These are phyloP conservation scores for Leucocoprinus birnbaumii DNA, from an alignment of 768 basidiomycete genomes.

Conservation along the genomic window DNA sequence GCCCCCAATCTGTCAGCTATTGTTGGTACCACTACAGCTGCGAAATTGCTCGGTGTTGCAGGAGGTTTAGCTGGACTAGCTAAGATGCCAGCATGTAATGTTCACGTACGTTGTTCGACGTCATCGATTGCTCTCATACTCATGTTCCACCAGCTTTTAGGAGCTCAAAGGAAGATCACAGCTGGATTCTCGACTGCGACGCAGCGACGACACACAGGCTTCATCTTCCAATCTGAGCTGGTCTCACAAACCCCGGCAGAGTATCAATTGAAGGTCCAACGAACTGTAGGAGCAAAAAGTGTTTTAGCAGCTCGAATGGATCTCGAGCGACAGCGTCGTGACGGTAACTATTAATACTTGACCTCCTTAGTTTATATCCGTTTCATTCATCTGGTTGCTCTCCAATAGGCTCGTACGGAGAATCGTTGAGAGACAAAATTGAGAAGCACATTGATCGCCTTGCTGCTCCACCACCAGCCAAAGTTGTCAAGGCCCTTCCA, in stretches of 20 bases:
- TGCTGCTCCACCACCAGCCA: slow-evolving; percentile 90
- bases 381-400: slow-evolving; percentile 2
- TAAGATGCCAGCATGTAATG: slow-evolving; percentile 95
- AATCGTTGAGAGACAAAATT: slow-evolving; percentile 79
- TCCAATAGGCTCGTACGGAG: slow-evolving; percentile 70
- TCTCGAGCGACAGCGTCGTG: slow-evolving; percentile 76
- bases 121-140: neutral
- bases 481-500: slow-evolving; percentile 90
- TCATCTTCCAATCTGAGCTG: slow-evolving; percentile 92
- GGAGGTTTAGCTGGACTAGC: slow-evolving; percentile 88
- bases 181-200: slow-evolving; percentile 88
- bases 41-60: slow-evolving; percentile 95
- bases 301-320: slow-evolving; percentile 93
- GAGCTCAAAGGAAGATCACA: slow-evolving; percentile 89
- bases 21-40: slow-evolving; percentile 97
- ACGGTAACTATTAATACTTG: slow-evolving; percentile 51
- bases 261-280: slow-evolving; percentile 87
- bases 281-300: slow-evolving; percentile 91
- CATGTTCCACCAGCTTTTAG: slow-evolving; percentile 64
- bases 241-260: slow-evolving; percentile 85
- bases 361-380: neutral
- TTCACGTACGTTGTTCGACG: slow-evolving; percentile 61
- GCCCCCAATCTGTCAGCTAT: slow-evolving; percentile 98
- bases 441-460: slow-evolving; percentile 90
- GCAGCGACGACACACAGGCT: slow-evolving; percentile 92